A percentile compares a stretch with the other conserved stretches of the same genome.
These are phyloP conservation scores for Xylaria sp. DNA, from an alignment of 2,329 filamentous ascomycete genomes.

Conservation along the genomic window DNA sequence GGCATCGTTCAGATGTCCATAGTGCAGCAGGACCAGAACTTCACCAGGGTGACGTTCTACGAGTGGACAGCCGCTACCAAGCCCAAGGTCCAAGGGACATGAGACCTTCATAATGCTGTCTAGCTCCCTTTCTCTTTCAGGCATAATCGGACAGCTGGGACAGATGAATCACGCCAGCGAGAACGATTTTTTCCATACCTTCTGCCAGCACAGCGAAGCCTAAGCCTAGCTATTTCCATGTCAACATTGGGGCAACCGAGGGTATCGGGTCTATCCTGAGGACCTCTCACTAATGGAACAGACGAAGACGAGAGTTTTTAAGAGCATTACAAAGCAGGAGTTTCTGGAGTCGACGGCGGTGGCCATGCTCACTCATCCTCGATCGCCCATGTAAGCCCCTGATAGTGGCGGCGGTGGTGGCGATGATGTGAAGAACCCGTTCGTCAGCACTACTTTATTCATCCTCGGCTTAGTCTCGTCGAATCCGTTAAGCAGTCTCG, in stretches of 20 bases:
- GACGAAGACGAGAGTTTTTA: conserved; percentile 21
- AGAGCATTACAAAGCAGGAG: conserved; percentile 18
- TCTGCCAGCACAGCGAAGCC: conserved; percentile 37
- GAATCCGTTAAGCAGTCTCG: conserved; percentile 13
- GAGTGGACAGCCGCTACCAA: conserved; percentile 38
- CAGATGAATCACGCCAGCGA: conserved; percentile 43
- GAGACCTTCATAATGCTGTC: conserved; percentile 43
- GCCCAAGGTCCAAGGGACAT: conserved; percentile 45
- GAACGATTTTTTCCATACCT: conserved; percentile 41
- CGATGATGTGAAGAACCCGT: too few relatives aligned
- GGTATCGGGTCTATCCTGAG: conserved; percentile 40
- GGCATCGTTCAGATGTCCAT: conserved; percentile 25
- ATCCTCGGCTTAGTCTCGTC: conserved; percentile 14
- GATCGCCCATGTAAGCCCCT: neutral
- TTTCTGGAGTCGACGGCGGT: conserved; percentile 17
- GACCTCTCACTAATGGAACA: conserved; percentile 17
- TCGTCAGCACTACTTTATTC: conserved; percentile 10
- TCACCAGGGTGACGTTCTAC: conserved; percentile 40
- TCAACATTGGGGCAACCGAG: conserved; percentile 42
- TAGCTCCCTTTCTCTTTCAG: conserved; percentile 35
- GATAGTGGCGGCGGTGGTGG: too few relatives aligned
- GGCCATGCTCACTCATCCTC: conserved; percentile 11
- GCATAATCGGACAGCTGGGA: conserved; percentile 29
- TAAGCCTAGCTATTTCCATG: conserved; percentile 37
- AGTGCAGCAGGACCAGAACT: conserved; percentile 34